These are phyloP conservation scores for Cordyceps javanica DNA, from an alignment of 2,329 filamentous ascomycete species.

Conservation along the genomic window DNA sequence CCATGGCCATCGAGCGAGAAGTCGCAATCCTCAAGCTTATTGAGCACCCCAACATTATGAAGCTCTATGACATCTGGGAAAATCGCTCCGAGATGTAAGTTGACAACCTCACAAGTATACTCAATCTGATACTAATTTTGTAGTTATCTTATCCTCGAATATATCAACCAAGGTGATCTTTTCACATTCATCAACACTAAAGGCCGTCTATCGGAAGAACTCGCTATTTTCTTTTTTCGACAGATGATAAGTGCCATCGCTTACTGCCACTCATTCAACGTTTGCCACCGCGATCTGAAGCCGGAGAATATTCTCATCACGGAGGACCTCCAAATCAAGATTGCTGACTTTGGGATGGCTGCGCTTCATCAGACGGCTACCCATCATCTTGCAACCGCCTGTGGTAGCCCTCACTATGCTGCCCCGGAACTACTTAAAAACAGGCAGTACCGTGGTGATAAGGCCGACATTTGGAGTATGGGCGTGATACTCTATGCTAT, in stretches of 20 bases:
- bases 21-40: slow-evolving; percentile 97
- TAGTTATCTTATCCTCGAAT: slow-evolving; percentile 92
- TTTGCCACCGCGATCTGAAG: slow-evolving; percentile 94
- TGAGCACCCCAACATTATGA: slow-evolving; percentile 90
- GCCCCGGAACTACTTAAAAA: slow-evolving; percentile 84
- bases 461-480: slow-evolving; percentile 91
- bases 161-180: slow-evolving; percentile 71
- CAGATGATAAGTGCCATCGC: slow-evolving; percentile 89
- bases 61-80: slow-evolving; percentile 95
- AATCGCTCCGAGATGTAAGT: slow-evolving; percentile 87
- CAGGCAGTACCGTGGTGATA: slow-evolving; percentile 72
- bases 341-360: slow-evolving; percentile 98
- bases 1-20: slow-evolving; percentile 85
- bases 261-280: slow-evolving; percentile 90
- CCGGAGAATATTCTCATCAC: slow-evolving; percentile 94
- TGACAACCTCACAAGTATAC: too few relatives aligned
- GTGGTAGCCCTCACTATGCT: slow-evolving; percentile 94
- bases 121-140: slow-evolving; percentile 7
- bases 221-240: slow-evolving; percentile 78
- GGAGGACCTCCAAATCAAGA: slow-evolving; percentile 69
- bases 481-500: slow-evolving; percentile 86
- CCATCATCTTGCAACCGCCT: slow-evolving; percentile 79
- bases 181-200: slow-evolving; percentile 77
- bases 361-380: slow-evolving; percentile 76
- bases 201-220: slow-evolving; percentile 69